These are phyloP conservation scores for Suaeda aralocaspica DNA, from an alignment of 148 eudicot species.

Conservation along the genomic window DNA sequence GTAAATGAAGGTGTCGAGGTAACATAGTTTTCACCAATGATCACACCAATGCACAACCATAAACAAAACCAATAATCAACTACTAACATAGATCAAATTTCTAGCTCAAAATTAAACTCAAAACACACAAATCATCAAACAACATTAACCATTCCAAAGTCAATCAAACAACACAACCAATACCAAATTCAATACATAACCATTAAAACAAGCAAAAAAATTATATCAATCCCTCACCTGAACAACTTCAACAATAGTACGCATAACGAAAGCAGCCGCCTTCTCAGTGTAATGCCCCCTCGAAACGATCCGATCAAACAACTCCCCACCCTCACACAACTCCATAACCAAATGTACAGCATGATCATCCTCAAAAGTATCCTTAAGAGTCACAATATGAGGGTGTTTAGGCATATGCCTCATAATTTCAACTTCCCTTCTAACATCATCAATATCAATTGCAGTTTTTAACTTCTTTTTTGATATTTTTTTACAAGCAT, in stretches of 20 bases:
- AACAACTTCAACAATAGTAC: constrained; percentile 53
- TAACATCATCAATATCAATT: constrained; percentile 57
- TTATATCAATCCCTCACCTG: constrained; percentile 35
- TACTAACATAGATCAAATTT: neutral
- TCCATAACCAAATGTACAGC: constrained; percentile 65
- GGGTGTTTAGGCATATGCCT: constrained; percentile 43
- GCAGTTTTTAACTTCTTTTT: constrained; percentile 45
- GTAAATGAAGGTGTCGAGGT: too few relatives aligned
- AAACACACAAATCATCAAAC: neutral
- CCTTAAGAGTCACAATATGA: constrained; percentile 53
- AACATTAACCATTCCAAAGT: neutral
- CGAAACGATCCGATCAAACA: constrained; percentile 55
- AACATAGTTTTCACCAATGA: too few relatives aligned
- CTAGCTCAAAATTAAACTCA: neutral
- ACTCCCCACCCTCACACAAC: constrained; percentile 51
- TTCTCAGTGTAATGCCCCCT: constrained; percentile 62
- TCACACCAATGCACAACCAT: too few relatives aligned
- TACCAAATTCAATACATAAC: constrained; percentile 9
- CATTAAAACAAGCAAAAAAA: neutral
- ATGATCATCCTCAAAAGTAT: constrained; percentile 50
- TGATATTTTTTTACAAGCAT: constrained; percentile 59
- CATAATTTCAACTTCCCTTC: constrained; percentile 50
- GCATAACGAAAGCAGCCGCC: constrained; percentile 48
- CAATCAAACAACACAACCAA: constrained; percentile 6
- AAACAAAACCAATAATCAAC: neutral